Base-by-base conservation (phyloP, 208 protist species). In the Angomonas desouzai region DNA sequence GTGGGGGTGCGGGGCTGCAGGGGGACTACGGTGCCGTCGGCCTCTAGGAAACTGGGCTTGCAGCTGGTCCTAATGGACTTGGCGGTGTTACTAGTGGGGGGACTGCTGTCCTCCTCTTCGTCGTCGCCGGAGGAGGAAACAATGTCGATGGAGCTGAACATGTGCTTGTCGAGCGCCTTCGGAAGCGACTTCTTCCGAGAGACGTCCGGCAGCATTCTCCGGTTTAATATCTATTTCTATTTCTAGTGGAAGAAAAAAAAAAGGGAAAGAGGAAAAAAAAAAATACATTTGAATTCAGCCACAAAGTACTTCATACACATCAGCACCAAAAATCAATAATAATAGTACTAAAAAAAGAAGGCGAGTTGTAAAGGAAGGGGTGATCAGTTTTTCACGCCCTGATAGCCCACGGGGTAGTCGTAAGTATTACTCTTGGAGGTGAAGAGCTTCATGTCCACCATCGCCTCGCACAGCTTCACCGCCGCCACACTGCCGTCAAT, bases 21-120 rank as follows among this genome's bases (percentile, higher is more conserved):
- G 3, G 51, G 51, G 16, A 57, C 51, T 16, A 57, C 51, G 7
- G 55, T 59, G 16, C 55, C 55, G 18, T 59, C 55, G 18, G 55
- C 55, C 33, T 59, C 55, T 23, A 59, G 27, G 25, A 43, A 59
- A 22, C 55, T 59, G 29, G 55, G 55, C 51, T 57, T 57, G 6
- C 51, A 23, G 45, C 55, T 59, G 55, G 7, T 23, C 16, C 16
- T 59, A 9, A 9, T 22, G 4, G 25, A 7, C 51, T 6, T 4
- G 6, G 28, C 22, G 6, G 27, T 6, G 18, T 32, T 4, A 32
- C 22, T 57, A 13, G 28, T 34, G 28, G 22, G 27, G 51, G 27
- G 51, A 34, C n/a, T 23, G 9, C 20, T 11, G 13, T 59, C 55
- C 30, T 33, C 55, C 55, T 33, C 55, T 11, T 43, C 55, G n/a